Evolutionary conservation across 441 rosid species (phyloP).

Genomic region (Adansonia madagascariensis): DNA sequence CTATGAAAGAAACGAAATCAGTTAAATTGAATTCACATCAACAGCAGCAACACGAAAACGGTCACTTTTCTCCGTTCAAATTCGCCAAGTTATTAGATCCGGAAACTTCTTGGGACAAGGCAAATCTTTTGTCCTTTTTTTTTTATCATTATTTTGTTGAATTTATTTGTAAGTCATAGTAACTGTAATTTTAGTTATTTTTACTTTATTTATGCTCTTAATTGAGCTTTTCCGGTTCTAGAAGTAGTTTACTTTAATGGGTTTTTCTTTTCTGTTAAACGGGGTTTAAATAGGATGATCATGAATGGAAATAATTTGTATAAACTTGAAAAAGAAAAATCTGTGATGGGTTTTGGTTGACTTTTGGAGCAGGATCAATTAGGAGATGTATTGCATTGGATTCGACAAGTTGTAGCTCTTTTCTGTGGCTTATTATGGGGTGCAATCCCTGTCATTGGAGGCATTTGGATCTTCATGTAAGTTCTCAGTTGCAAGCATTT

Average conservation of each 20-base stretch:
- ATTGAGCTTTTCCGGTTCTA: background rate
- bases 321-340: background rate
- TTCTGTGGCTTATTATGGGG: constrained; percentile 90
- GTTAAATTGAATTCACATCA: constrained; percentile 53
- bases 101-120: constrained; percentile 93
- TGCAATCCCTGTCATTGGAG: constrained; percentile 83
- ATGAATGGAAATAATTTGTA: constrained; percentile 8
- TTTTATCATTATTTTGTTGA: background rate
- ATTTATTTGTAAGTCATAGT: background rate
- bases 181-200: background rate
- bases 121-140: constrained; percentile 16
- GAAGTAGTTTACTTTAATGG: constrained; percentile 7
- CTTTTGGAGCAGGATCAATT: constrained; percentile 77
- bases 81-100: constrained; percentile 81
- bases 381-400: constrained; percentile 99
- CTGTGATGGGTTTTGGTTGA: constrained; percentile 19
- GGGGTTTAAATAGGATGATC: background rate
- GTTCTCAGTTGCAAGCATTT: constrained; percentile 30
- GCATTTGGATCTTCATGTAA: constrained; percentile 82
- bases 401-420: constrained; percentile 79
- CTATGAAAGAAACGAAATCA: constrained; percentile 78
- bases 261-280: background rate
- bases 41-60: constrained; percentile 49
- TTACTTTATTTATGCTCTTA: background rate
- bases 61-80: constrained; percentile 70